Conservation (phyloP, 495 filamentous ascomycete species). For the Tuber magnatum region DNA sequence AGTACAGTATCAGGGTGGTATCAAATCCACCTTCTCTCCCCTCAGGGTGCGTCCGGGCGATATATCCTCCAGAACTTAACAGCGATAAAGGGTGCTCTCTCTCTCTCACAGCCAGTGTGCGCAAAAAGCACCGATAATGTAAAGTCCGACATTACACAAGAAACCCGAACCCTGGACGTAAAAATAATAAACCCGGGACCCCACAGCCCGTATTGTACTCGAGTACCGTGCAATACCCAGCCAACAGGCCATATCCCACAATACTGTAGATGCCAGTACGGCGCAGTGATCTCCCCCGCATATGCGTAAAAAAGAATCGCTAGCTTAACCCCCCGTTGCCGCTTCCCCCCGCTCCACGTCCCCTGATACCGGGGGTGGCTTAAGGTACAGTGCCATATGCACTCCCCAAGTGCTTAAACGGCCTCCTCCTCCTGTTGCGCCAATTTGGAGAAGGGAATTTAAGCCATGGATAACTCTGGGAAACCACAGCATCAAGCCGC, state of each 20-base stretch:
- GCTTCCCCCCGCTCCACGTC: neutral
- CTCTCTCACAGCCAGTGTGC: neutral
- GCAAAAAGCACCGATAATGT: neutral
- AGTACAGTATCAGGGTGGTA: neutral
- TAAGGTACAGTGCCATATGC: neutral
- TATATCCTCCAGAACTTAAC: neutral
- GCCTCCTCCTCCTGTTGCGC: neutral
- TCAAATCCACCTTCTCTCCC: neutral
- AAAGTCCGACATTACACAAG: neutral
- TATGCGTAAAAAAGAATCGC: neutral
- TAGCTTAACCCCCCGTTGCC: neutral
- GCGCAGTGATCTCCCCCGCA: neutral
- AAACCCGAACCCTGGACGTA: neutral
- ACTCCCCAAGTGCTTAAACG: neutral
- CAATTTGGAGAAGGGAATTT: neutral
- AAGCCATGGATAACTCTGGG: neutral
- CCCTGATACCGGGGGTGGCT: neutral
- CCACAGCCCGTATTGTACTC: neutral
- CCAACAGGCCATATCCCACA: neutral
- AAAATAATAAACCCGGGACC: neutral
- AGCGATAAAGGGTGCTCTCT: neutral
- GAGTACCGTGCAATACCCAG: neutral
- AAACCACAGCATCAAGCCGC: neutral
- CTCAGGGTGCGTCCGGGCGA: neutral
- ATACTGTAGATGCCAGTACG: neutral